phyloP scores from a whole-genome alignment of 2,329 filamentous ascomycete species.

The Penicillium freii region DNA sequence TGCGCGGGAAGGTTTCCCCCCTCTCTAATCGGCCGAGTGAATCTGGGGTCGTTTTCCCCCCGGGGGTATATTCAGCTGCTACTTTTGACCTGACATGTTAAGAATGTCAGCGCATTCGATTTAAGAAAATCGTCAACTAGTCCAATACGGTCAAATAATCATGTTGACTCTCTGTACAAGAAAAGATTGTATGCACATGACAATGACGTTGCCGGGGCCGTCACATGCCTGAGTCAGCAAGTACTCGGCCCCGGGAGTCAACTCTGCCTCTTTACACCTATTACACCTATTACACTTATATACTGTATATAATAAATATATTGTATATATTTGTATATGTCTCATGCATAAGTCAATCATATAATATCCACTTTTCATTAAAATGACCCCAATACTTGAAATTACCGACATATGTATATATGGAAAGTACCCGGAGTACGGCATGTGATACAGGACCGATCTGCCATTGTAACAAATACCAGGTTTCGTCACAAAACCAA shows the following conservation, averaged over 20 bases:
- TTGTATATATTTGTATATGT: too few relatives aligned
- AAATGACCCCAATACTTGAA: too few relatives aligned
- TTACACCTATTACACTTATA: too few relatives aligned
- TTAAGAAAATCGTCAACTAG: too few relatives aligned
- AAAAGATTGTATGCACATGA: constrained; percentile 14
- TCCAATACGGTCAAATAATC: background rate
- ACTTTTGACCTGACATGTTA: background rate
- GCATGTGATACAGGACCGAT: constrained; percentile 35
- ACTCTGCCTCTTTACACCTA: too few relatives aligned
- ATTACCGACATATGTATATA: background rate
- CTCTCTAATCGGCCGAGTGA: constrained; percentile 18
- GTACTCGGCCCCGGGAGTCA: background rate
- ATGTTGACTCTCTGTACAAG: background rate
- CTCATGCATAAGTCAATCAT: too few relatives aligned
- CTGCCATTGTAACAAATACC: constrained; percentile 26
- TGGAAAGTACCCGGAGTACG: constrained; percentile 2
- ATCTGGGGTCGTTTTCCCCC: constrained; percentile 16
- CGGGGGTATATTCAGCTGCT: constrained; percentile 13
- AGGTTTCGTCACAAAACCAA: constrained; percentile 10
- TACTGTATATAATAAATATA: too few relatives aligned
- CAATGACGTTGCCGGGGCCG: constrained; percentile 19
- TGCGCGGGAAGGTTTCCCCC: constrained; percentile 11
- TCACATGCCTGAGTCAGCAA: constrained; percentile 28
- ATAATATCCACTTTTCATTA: too few relatives aligned
- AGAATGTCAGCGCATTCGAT: background rate